Percentiles rank a stretch among this genome's conserved stretches.
phyloP scores from a whole-genome alignment of 306 rosid genomes.

The Glycine latifolia region DNA sequence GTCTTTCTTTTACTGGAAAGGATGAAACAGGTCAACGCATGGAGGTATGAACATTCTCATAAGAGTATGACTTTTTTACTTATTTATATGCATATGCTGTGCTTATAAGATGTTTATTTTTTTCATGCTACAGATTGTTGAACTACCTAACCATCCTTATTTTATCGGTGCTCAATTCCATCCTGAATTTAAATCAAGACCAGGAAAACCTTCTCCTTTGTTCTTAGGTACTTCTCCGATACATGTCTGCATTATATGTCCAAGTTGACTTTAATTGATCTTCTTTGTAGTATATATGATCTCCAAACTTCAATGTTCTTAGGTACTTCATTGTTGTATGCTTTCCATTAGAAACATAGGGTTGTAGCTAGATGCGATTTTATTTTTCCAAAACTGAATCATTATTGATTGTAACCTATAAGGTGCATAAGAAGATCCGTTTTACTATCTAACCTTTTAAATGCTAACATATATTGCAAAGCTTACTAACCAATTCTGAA shows the following conservation, averaged over 20 bases:
- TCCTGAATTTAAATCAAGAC: slow-evolving; percentile 95
- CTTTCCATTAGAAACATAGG: neutral
- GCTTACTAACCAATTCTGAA: neutral
- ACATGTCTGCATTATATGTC: neutral
- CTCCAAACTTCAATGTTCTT: neutral
- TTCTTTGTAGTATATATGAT: neutral
- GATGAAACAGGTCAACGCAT: slow-evolving; percentile 83
- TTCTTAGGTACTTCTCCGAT: slow-evolving; percentile 69
- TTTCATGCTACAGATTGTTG: slow-evolving; percentile 69
- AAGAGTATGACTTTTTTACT: neutral
- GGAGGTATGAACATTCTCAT: slow-evolving; percentile 62
- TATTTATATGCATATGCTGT: slow-evolving; percentile 1
- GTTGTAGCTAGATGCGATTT: neutral
- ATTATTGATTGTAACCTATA: neutral
- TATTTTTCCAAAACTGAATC: neutral
- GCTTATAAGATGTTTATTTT: slow-evolving; percentile 22
- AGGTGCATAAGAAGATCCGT: neutral
- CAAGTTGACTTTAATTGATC: slow-evolving; percentile 20
- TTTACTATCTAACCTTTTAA: neutral
- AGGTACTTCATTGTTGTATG: neutral
- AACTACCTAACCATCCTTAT: slow-evolving; percentile 86
- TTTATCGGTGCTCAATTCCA: slow-evolving; percentile 93
- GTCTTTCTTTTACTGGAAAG: slow-evolving; percentile 78
- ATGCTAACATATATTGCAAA: neutral
- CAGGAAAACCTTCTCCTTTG: slow-evolving; percentile 81